Evolutionary conservation across 169 alveolate genomes (phyloP).

Genomic region (Cytauxzoon felis): DNA sequence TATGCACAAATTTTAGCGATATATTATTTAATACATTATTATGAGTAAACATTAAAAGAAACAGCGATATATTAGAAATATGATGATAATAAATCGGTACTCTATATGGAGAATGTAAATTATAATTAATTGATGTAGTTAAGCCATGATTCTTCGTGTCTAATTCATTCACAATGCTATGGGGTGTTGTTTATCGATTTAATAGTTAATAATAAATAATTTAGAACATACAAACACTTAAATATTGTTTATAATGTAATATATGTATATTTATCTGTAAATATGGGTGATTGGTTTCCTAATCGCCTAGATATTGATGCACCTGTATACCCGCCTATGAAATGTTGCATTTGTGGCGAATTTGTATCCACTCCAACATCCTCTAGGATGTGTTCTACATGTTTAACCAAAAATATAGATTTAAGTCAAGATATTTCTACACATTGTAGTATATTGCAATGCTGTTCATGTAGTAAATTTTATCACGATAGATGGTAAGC

Average conservation of each 20-base stretch:
- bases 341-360: constrained; percentile 63
- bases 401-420: constrained; percentile 55
- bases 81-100: neutral
- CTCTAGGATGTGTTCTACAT: constrained; percentile 55
- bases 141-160: neutral
- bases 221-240: neutral
- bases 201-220: neutral
- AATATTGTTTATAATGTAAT: no score
- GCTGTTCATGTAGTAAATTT: constrained; percentile 50
- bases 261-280: neutral
- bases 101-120: neutral
- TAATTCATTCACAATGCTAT: neutral
- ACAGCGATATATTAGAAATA: no score
- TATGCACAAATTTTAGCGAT: no score
- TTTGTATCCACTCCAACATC: constrained; percentile 54
- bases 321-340: constrained; percentile 63
- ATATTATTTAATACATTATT: neutral
- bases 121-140: neutral
- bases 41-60: no score
- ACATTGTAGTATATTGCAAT: constrained; percentile 52
- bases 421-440: constrained; percentile 48
- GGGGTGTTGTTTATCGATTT: neutral
- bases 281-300: constrained; percentile 53
- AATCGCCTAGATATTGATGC: constrained; percentile 21
- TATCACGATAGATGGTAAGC: constrained; percentile 60